These are phyloP conservation scores for Magnolia kwangsiensis DNA, from an alignment of 164 flowering plant genomes.

Conservation along the genomic window DNA sequence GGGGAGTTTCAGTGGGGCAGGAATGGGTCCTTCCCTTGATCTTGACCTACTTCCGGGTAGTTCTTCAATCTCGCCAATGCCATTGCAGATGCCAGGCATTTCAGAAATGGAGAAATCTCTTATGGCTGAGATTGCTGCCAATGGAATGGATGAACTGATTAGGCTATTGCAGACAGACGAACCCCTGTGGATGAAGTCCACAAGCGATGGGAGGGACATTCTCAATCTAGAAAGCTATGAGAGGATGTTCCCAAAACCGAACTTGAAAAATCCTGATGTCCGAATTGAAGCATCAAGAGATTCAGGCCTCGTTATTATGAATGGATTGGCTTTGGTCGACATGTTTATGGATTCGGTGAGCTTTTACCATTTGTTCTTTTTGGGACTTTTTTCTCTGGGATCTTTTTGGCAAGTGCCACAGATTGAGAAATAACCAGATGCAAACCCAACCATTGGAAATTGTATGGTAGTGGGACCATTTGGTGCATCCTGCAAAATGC, in stretches of 20 bases:
- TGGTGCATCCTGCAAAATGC: background rate
- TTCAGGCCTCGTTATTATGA: conserved; percentile 45
- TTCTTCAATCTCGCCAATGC: conserved; percentile 28
- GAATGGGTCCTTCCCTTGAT: conserved; percentile 51
- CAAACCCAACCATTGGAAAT: background rate
- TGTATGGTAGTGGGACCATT: background rate
- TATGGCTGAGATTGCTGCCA: conserved; percentile 62
- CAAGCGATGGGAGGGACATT: conserved; percentile 40
- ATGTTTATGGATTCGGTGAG: conserved; percentile 72
- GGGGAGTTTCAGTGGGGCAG: conserved; percentile 45
- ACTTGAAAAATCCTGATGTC: conserved; percentile 36
- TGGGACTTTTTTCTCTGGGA: background rate
- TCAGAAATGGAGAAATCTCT: conserved; percentile 67
- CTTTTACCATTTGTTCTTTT: background rate
- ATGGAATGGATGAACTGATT: conserved; percentile 69
- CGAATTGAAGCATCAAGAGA: conserved; percentile 61
- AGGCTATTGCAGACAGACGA: conserved; percentile 39
- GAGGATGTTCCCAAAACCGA: conserved; percentile 37
- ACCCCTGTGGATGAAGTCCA: conserved; percentile 52
- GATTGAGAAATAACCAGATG: background rate
- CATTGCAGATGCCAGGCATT: conserved; percentile 35
- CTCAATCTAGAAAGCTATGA: conserved; percentile 58
- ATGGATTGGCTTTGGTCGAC: conserved; percentile 56
- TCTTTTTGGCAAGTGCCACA: background rate
- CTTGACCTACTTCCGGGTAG: conserved; percentile 70